phyloP scores from a whole-genome alignment of 2,329 filamentous ascomycete genomes.

The Aureobasidium sp. region DNA sequence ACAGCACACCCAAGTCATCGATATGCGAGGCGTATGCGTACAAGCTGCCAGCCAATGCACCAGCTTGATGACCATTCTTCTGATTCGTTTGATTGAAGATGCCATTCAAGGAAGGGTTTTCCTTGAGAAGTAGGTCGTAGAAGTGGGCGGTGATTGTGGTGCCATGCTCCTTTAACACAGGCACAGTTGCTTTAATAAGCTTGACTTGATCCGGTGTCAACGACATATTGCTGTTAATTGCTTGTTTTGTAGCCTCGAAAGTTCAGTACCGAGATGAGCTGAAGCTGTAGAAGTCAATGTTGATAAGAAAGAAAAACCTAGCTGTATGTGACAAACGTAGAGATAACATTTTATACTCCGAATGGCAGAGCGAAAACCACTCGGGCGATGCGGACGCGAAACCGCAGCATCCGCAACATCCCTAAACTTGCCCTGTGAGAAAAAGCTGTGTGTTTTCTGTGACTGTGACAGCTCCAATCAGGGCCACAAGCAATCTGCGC shows the following conservation, averaged over 20 bases:
- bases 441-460: not conserved
- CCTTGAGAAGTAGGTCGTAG: conserved; percentile 59
- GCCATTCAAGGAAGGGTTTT: conserved; percentile 58
- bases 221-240: conserved; percentile 24
- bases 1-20: conserved; percentile 55
- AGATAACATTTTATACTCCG: not conserved
- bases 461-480: not conserved
- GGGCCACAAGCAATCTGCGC: not conserved
- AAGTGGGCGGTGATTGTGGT: conserved; percentile 61
- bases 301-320: not conserved
- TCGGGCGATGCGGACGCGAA: not conserved
- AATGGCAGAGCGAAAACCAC: not conserved
- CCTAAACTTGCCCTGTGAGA: not conserved
- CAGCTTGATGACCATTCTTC: conserved; percentile 56
- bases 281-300: not conserved
- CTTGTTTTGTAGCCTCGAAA: not conserved
- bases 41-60: conserved; percentile 61
- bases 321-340: not conserved
- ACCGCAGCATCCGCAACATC: conserved; percentile 1
- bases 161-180: conserved; percentile 59
- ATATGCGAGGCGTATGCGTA: conserved; percentile 66
- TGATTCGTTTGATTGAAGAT: conserved; percentile 68
- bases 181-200: conserved; percentile 63
- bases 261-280: not conserved
- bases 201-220: conserved; percentile 55